Evolutionary conservation across 2,329 filamentous ascomycete genomes (phyloP), one percentile per base, ranked within the genome.

Genomic region (Fusarium sp.): DNA sequence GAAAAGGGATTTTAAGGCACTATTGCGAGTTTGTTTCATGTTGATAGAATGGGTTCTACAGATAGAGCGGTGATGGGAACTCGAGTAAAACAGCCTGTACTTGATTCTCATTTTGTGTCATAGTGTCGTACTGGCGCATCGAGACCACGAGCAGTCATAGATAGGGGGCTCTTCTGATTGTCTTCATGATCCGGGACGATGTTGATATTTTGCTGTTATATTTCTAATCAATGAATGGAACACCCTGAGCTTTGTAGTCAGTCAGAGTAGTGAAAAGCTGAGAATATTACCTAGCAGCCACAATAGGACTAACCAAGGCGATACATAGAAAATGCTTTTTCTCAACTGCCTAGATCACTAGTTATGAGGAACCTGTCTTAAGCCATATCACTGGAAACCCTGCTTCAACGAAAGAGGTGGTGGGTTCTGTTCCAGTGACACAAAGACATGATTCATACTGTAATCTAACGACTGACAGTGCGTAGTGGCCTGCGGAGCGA

Each of bases 1-100:
- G 2, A 7, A 14, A 8, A 22, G 5, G n/a, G n/a, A n/a, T n/a
- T n/a, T n/a, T n/a, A n/a, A 9, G 0, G 18, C 1, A 2, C 5
- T 5, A 12, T 51, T 28, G 14, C 2, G 7, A 28, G 24, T 13
- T n/a, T 39, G 50, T 54, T 54, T 54, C 50, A 39, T 18, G 1
- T 54, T 54, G 4, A 54, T n/a, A 14, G 11, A 6, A 39, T 3
- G 18, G 24, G 24, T 38, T 54, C 11, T 39, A 54, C 50, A 39
- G 33, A 38, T 28, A n/a, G 9, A n/a, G 24, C 20, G 20, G 33
- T 28, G 24, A 39, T 5, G 15, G 33, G 11, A 26, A 20, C 2
- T 22, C 44, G n/a, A 35, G 31, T 51, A 39, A 28, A 39, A 28
- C 31, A 30, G 20, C n/a, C 11, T 15, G 3, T 14, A 3, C 18